These are phyloP conservation scores for Breynia disticha DNA, from an alignment of 441 rosid species.

Conservation along the genomic window DNA sequence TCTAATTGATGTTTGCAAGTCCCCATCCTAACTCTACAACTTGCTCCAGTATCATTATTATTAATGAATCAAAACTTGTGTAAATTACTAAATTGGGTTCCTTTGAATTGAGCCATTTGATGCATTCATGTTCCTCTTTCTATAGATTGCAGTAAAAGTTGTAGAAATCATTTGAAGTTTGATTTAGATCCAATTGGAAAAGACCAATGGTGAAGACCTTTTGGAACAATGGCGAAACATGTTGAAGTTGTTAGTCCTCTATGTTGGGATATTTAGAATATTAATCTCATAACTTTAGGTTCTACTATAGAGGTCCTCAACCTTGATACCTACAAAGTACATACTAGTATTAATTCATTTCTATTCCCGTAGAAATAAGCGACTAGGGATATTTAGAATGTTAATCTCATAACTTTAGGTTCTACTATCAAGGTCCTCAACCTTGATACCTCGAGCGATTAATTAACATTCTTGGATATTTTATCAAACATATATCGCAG, in stretches of 20 bases:
- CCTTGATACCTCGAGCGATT: too few species aligned
- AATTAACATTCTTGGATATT: too few species aligned
- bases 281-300: too few species aligned
- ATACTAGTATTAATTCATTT: too few species aligned
- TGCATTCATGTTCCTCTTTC: constrained; percentile 34
- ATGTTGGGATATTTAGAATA: too few species aligned
- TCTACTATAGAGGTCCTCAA: too few species aligned
- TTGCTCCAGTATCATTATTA: constrained; percentile 27
- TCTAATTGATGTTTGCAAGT: constrained; percentile 30
- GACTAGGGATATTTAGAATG: too few species aligned
- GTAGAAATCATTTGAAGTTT: constrained; percentile 12
- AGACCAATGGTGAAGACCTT: constrained; percentile 31
- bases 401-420: too few species aligned
- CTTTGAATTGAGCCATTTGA: constrained; percentile 40
- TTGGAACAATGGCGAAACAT: background rate
- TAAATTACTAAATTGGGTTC: constrained; percentile 33
- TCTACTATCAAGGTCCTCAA: too few species aligned
- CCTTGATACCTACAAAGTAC: too few species aligned
- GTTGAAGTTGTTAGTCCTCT: background rate
- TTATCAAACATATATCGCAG: too few species aligned
- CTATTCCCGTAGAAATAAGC: too few species aligned
- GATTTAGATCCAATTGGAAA: constrained; percentile 16
- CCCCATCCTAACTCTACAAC: constrained; percentile 47
- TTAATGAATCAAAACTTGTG: constrained; percentile 41
- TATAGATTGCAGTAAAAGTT: constrained; percentile 30